Percentiles rank a stretch among this genome's conserved stretches.
Evolutionary conservation across 1,139 yeast species (phyloP).

Genomic region (Groenewaldozyma auringiensis): DNA sequence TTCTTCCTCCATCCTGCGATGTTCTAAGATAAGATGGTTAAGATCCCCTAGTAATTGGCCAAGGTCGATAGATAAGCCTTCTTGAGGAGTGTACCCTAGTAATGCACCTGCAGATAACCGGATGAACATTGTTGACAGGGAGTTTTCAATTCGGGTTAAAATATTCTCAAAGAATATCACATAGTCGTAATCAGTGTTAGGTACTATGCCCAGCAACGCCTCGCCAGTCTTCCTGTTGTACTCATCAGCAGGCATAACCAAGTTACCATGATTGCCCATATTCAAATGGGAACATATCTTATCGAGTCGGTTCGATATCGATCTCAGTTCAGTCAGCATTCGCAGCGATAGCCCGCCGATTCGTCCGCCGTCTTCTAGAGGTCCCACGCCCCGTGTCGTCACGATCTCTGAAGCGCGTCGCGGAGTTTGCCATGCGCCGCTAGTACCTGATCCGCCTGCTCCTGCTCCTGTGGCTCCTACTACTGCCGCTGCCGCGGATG

Average conservation of each 20-base stretch:
- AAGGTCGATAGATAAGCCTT: constrained; percentile 12
- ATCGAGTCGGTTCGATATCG: constrained; percentile 44
- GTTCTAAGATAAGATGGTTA: constrained; percentile 6
- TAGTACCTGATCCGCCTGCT: not conserved
- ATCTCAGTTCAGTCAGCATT: constrained; percentile 38
- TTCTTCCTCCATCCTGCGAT: too few species aligned
- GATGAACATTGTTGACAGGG: constrained; percentile 23
- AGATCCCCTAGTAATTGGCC: constrained; percentile 14
- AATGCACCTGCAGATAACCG: constrained; percentile 17
- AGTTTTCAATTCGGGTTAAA: constrained; percentile 55
- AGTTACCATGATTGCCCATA: constrained; percentile 9
- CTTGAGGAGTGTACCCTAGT: constrained; percentile 6
- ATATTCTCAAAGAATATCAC: constrained; percentile 52
- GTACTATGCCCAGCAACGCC: constrained; percentile 15
- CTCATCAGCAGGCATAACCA: constrained; percentile 7
- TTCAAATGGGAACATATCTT: constrained; percentile 37
- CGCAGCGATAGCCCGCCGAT: constrained; percentile 27
- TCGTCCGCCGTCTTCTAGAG: constrained; percentile 10
- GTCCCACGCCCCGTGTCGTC: not conserved
- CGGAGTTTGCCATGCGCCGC: not conserved
- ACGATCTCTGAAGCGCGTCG: not conserved
- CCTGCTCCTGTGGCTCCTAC: not conserved
- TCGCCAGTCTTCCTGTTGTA: constrained; percentile 27
- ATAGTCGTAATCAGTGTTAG: constrained; percentile 32
- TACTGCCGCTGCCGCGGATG: too few species aligned